Percentiles rank a stretch among this genome's conserved stretches.
phyloP scores from a whole-genome alignment of 2,329 filamentous ascomycete genomes.

The Xylariaceae sp. region DNA sequence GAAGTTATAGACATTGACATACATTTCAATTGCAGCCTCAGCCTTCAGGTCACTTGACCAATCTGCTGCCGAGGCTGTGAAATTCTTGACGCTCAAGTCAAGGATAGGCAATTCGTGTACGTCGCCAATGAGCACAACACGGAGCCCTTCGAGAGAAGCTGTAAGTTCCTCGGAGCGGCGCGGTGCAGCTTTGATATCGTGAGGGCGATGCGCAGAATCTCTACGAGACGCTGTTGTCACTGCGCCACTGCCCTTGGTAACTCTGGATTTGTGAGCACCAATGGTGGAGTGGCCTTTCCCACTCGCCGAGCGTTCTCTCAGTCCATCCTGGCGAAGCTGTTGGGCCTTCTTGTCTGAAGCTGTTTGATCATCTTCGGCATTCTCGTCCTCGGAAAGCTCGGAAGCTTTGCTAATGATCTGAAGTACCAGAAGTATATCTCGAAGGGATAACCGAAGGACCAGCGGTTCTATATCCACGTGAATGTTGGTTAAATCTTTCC shows the following conservation, averaged over 20 bases:
- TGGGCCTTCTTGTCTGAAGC: constrained; percentile 53
- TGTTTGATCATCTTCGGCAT: constrained; percentile 39
- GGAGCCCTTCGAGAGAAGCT: constrained; percentile 81
- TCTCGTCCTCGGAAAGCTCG: constrained; percentile 70
- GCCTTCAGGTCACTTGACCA: constrained; percentile 88
- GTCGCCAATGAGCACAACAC: constrained; percentile 92
- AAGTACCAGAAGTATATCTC: constrained; percentile 89
- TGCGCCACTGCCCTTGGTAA: constrained; percentile 34
- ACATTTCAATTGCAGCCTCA: constrained; percentile 86
- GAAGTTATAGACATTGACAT: constrained; percentile 97
- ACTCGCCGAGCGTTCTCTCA: constrained; percentile 56
- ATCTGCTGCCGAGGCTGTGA: constrained; percentile 78
- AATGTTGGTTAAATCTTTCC: constrained; percentile 66
- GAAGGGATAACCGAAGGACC: constrained; percentile 81
- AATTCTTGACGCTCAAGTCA: constrained; percentile 89
- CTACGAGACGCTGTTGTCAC: constrained; percentile 26
- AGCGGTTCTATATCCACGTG: constrained; percentile 86
- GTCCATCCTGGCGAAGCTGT: constrained; percentile 46
- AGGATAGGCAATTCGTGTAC: constrained; percentile 92
- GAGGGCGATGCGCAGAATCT: constrained; percentile 27
- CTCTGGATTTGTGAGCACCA: constrained; percentile 37
- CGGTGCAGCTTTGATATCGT: constrained; percentile 31
- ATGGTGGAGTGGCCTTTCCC: constrained; percentile 52
- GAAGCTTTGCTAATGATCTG: constrained; percentile 90
- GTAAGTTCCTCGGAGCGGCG: constrained; percentile 68